Evolutionary conservation across 2,329 filamentous ascomycete genomes (phyloP), one percentile per base, ranked within the genome.

Genomic region (Penicillium fuscoglaucum): DNA sequence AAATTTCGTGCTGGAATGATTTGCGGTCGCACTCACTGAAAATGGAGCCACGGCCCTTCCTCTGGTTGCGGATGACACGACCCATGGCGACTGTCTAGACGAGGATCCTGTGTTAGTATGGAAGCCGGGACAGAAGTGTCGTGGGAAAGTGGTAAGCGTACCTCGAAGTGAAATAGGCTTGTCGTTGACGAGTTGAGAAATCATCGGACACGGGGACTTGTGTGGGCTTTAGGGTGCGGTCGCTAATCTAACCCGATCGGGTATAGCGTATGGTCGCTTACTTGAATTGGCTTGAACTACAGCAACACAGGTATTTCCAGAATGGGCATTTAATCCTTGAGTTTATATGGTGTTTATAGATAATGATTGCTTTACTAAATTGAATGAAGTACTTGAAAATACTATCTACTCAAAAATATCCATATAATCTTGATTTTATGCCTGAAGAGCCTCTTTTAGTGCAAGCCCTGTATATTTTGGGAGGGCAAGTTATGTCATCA

Each of bases 41-140:
- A 82, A 90, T 90, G 71, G 86, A 89, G 79, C 88, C 88, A 80
- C 88, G 87, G 79, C 88, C 85, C 82, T 88, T 87, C 79, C 86
- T 87, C 84, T 90, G 88, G 81, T 90, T 90, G 76, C 87, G 84
- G 78, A 90, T 90, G 74, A 90, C 87, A 78, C 87, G 83, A 86
- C 85, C 85, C 85, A 82, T 80, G 73, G 73, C 75, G 76, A 73
- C 74, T 78, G 68, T 75, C 74, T 78, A 69, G 66, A 70, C 60
- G 61, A 59, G 12, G 37, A 61, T 69, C 63, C 67, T 69, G 65
- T 55, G 68, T 77, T 72, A 77, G 74, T 73, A 71, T 72, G 59
- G 60, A 63, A 67, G 61, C 15, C 54, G 53, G 53, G 66, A 68
- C 65, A 60, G 60, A 64, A 61, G 48, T 60, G 59, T 64, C 68